Conservation (phyloP, 2,329 filamentous ascomycete species). For the Claviceps digitariae region DNA sequence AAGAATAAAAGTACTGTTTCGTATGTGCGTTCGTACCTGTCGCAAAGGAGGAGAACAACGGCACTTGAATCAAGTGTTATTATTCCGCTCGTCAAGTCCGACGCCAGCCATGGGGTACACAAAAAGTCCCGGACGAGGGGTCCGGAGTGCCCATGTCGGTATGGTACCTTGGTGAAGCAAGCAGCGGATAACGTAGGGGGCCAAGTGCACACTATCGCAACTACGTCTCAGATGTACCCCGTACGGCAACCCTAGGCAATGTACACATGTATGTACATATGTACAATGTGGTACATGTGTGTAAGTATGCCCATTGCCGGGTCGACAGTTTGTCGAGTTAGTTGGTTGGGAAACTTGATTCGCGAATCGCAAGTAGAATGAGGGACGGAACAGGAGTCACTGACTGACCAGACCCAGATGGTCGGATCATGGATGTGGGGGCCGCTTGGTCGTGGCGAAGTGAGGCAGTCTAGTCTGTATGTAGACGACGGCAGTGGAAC, state of each 20-base stretch:
- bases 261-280: no score
- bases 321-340: neutral
- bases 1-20: neutral
- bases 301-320: no score
- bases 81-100: neutral
- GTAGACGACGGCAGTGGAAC: constrained; percentile 1
- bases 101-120: neutral
- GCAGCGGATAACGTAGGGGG: neutral
- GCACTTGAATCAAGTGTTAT: neutral
- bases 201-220: neutral
- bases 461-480: neutral
- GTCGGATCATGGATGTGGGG: constrained; percentile 4
- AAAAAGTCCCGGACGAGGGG: constrained; percentile 1
- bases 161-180: neutral
- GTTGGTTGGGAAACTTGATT: neutral
- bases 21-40: neutral
- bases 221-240: neutral
- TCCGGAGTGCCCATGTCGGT: neutral
- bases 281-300: no score
- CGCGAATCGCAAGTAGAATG: neutral
- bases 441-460: neutral
- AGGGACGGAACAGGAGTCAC: neutral
- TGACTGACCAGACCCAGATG: neutral
- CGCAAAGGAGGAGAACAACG: neutral
- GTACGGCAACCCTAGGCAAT: neutral